These are phyloP conservation scores for Panicum hallii DNA, from an alignment of 202 grass and related monocot genomes.

Conservation along the genomic window DNA sequence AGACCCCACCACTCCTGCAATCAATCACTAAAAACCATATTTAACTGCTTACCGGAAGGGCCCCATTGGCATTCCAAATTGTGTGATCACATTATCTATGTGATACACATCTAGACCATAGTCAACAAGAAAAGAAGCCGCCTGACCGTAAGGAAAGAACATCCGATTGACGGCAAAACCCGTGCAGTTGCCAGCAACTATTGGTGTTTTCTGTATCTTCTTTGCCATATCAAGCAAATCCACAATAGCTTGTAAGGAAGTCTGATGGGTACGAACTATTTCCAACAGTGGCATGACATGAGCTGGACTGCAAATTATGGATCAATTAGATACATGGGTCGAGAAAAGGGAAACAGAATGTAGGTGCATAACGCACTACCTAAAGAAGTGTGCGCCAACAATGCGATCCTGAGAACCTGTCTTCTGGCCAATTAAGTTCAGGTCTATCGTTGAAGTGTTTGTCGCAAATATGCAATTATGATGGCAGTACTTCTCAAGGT, in stretches of 20 bases:
- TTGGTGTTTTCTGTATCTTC: slow-evolving; percentile 79
- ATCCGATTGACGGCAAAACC: slow-evolving; percentile 88
- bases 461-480: slow-evolving; percentile 74
- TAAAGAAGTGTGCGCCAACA: slow-evolving; percentile 85
- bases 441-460: slow-evolving; percentile 89
- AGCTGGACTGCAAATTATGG: slow-evolving; percentile 67
- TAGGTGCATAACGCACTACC: slow-evolving; percentile 56
- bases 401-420: slow-evolving; percentile 72
- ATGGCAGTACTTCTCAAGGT: slow-evolving; percentile 77
- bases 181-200: slow-evolving; percentile 79
- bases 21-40: background rate
- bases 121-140: slow-evolving; percentile 77
- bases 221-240: slow-evolving; percentile 78
- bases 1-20: background rate
- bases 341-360: slow-evolving; percentile 20
- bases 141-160: slow-evolving; percentile 80
- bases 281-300: slow-evolving; percentile 86
- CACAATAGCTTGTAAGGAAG: slow-evolving; percentile 77
- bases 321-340: slow-evolving; percentile 41
- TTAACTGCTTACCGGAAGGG: slow-evolving; percentile 73
- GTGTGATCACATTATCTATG: slow-evolving; percentile 60
- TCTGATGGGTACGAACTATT: slow-evolving; percentile 75
- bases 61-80: slow-evolving; percentile 96
- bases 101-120: slow-evolving; percentile 74
- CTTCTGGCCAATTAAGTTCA: slow-evolving; percentile 81